A percentile compares a stretch with the other conserved stretches of the same genome.
These are phyloP conservation scores for Cairneyella variabilis DNA, from an alignment of 495 filamentous ascomycete species.

Conservation along the genomic window DNA sequence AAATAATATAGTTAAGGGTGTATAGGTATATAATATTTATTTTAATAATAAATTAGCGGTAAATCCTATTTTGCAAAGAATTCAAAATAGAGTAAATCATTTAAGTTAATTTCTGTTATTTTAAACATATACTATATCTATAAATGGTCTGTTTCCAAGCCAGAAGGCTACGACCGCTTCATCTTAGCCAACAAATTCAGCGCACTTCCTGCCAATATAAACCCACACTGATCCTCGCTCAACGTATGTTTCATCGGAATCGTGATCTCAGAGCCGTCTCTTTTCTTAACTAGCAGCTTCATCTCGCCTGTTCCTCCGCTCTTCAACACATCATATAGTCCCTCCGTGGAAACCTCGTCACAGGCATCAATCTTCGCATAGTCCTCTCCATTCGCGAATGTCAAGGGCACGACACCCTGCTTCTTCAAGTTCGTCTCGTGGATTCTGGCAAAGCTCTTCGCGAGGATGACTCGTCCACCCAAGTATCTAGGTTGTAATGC, in stretches of 20 bases:
- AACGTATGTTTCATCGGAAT: slow-evolving; percentile 74
- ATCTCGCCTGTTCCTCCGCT: slow-evolving; percentile 80
- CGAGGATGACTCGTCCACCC: slow-evolving; percentile 80
- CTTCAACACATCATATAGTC: slow-evolving; percentile 75
- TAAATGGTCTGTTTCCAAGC: too few species aligned
- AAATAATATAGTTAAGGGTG: too few species aligned
- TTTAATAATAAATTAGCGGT: too few species aligned
- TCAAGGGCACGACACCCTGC: slow-evolving; percentile 92
- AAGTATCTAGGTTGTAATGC: slow-evolving; percentile 95
- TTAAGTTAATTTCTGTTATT: too few species aligned
- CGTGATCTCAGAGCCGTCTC: slow-evolving; percentile 54
- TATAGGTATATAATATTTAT: too few species aligned
- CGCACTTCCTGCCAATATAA: slow-evolving; percentile 90
- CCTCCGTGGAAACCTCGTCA: slow-evolving; percentile 76
- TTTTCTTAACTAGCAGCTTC: slow-evolving; percentile 58
- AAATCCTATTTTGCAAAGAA: too few species aligned
- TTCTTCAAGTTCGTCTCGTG: slow-evolving; percentile 99
- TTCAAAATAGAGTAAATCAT: too few species aligned
- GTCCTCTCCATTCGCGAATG: slow-evolving; percentile 80
- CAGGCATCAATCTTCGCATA: slow-evolving; percentile 79
- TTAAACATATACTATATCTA: too few species aligned
- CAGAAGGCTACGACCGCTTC: too few species aligned
- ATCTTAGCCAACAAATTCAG: slow-evolving; percentile 71
- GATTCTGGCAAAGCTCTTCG: slow-evolving; percentile 92
- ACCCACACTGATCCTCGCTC: slow-evolving; percentile 80